These are phyloP conservation scores for Sugiyamaella americana DNA, from an alignment of 805 yeast species.

Conservation along the genomic window DNA sequence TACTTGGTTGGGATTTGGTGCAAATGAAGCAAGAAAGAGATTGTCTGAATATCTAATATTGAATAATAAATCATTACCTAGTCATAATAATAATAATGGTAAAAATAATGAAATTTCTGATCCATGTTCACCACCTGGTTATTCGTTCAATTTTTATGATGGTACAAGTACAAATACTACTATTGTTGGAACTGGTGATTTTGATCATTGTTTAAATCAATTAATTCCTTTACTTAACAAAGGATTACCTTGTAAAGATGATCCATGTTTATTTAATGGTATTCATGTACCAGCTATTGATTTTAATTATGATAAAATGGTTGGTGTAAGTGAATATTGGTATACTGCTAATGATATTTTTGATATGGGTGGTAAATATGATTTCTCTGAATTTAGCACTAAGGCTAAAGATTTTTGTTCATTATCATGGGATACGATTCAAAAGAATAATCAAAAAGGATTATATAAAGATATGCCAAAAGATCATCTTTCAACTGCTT, in stretches of 20 bases:
- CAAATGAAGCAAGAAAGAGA: constrained; percentile 82
- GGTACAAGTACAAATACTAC: constrained; percentile 24
- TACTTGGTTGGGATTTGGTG: constrained; percentile 97
- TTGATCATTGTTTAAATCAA: constrained; percentile 61
- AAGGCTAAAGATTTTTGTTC: constrained; percentile 70
- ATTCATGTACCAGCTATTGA: constrained; percentile 89
- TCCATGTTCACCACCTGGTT: constrained; percentile 76
- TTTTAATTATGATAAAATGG: constrained; percentile 71
- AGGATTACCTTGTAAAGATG: constrained; percentile 74
- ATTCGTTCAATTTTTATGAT: constrained; percentile 24
- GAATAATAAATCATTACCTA: constrained; percentile 5
- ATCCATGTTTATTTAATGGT: constrained; percentile 91
- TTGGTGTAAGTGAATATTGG: constrained; percentile 97
- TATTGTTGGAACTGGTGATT: constrained; percentile 72
- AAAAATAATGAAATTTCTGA: constrained; percentile 39
- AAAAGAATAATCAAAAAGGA: constrained; percentile 46
- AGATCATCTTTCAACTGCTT: constrained; percentile 62
- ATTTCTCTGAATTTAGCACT: constrained; percentile 60
- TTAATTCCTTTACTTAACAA: constrained; percentile 74
- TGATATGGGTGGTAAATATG: constrained; percentile 82
- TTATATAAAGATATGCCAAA: constrained; percentile 51
- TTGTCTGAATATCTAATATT: constrained; percentile 39
- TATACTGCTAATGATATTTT: constrained; percentile 91
- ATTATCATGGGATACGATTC: constrained; percentile 56
- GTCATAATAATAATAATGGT: constrained; percentile 3